A percentile compares a stretch with the other conserved stretches of the same genome.
Conservation (phyloP, 768 basidiomycete species). For the Rubroboletus satanas region DNA sequence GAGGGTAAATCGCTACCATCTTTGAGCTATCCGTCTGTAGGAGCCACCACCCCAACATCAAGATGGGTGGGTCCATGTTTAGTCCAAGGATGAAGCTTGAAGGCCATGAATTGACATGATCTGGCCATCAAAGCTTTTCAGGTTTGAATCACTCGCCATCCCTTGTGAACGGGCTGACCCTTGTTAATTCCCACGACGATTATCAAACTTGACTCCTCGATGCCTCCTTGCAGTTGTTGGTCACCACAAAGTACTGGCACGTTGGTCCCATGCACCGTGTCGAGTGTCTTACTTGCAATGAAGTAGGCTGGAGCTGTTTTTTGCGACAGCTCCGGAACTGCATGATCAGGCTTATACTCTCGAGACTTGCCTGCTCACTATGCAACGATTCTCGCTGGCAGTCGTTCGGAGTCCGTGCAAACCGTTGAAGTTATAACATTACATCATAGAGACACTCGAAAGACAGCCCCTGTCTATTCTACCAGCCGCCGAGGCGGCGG, state of each 20-base stretch:
- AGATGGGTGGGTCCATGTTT: not conserved
- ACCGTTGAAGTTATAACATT: not conserved
- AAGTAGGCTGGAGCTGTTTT: too few species aligned
- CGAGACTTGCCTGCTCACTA: not conserved
- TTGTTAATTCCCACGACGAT: not conserved
- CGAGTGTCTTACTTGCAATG: not conserved
- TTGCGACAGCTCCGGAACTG: not conserved
- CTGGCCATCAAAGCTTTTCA: not conserved
- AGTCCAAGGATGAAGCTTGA: not conserved
- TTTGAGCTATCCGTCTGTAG: too few species aligned
- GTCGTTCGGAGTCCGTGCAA: not conserved
- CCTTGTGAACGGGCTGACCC: too few species aligned
- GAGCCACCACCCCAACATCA: not conserved
- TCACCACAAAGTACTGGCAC: not conserved
- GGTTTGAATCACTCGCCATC: not conserved
- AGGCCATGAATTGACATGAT: not conserved
- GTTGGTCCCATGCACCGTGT: not conserved
- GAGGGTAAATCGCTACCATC: too few species aligned
- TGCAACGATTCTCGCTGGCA: not conserved
- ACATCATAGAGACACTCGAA: not conserved
- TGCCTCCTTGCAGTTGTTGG: too few species aligned
- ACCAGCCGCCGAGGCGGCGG: constrained; percentile 2
- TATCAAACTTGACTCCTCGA: too few species aligned
- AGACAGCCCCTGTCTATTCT: not conserved
- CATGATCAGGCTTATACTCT: not conserved